Evolutionary conservation across 2,329 filamentous ascomycete genomes (phyloP).

Genomic region (Metarhizium album): DNA sequence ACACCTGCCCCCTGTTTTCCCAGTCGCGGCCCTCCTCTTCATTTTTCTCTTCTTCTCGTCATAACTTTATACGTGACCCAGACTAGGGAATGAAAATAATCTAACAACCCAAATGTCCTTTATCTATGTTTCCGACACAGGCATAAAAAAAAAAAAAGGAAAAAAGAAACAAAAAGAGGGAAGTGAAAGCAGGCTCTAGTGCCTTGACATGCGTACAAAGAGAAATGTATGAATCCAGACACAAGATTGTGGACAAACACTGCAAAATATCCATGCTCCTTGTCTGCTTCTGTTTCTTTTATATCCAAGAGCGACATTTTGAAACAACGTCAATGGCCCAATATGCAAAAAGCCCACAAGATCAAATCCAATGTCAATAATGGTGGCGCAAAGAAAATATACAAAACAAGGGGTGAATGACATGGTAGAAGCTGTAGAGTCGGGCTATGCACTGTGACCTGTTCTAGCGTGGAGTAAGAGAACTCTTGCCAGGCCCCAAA

Average conservation of each 20-base stretch:
- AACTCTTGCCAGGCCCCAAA: conserved; percentile 31
- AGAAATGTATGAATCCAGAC: neutral
- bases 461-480: conserved; percentile 27
- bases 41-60: neutral
- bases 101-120: neutral
- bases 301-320: neutral
- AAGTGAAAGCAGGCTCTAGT: neutral
- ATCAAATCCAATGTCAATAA: neutral
- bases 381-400: neutral
- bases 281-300: neutral
- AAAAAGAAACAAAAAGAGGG: neutral
- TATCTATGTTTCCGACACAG: neutral
- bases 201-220: neutral
- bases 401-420: neutral
- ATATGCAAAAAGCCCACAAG: neutral
- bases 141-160: no score
- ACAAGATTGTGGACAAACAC: neutral
- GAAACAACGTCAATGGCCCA: neutral
- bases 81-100: neutral
- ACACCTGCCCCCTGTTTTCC: neutral
- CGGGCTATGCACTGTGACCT: neutral
- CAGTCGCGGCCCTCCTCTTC: neutral
- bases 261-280: neutral
- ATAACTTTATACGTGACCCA: neutral
- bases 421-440: no score